Percentiles rank a stretch among this genome's conserved stretches.
These are phyloP conservation scores for Pseudogymnoascus sp. DNA, from an alignment of 2,329 filamentous ascomycete species.

Conservation along the genomic window DNA sequence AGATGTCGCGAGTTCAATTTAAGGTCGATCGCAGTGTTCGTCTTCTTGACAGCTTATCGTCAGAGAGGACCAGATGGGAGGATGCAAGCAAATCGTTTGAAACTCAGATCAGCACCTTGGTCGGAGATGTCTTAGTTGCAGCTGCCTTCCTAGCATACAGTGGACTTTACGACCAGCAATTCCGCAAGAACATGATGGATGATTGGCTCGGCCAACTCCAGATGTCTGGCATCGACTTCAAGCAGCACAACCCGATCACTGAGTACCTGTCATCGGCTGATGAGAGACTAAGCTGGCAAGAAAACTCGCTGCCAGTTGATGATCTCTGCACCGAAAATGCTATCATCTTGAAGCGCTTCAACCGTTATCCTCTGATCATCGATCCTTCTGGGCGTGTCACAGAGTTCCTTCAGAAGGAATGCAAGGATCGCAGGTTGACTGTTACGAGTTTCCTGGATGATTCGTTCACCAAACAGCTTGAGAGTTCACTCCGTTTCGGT, in stretches of 20 bases:
- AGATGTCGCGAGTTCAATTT: constrained; percentile 94
- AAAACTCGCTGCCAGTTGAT: constrained; percentile 86
- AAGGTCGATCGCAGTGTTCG: constrained; percentile 96
- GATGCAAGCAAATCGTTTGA: constrained; percentile 97
- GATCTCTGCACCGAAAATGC: constrained; percentile 98
- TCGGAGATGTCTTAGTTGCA: constrained; percentile 93
- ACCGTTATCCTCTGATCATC: constrained; percentile 95
- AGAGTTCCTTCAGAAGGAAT: constrained; percentile 92
- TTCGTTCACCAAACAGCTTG: constrained; percentile 94
- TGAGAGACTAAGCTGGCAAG: constrained; percentile 90
- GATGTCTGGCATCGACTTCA: constrained; percentile 87
- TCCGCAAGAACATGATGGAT: constrained; percentile 94
- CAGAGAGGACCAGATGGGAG: constrained; percentile 89
- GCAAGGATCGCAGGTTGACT: constrained; percentile 85
- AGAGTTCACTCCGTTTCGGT: constrained; percentile 93
- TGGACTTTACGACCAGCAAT: constrained; percentile 95
- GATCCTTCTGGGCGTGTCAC: constrained; percentile 92
- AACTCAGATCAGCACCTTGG: constrained; percentile 91
- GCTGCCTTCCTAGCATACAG: constrained; percentile 95
- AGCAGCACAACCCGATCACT: constrained; percentile 86
- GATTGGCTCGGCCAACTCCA: constrained; percentile 94
- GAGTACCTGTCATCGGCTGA: constrained; percentile 96
- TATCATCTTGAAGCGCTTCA: constrained; percentile 95
- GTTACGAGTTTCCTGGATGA: constrained; percentile 98
- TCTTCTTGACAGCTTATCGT: constrained; percentile 88